Evolutionary conservation across 1,284 basidiomycete species (phyloP), one percentile per base, ranked within the genome.

Genomic region (Ganoderma meredithae): DNA sequence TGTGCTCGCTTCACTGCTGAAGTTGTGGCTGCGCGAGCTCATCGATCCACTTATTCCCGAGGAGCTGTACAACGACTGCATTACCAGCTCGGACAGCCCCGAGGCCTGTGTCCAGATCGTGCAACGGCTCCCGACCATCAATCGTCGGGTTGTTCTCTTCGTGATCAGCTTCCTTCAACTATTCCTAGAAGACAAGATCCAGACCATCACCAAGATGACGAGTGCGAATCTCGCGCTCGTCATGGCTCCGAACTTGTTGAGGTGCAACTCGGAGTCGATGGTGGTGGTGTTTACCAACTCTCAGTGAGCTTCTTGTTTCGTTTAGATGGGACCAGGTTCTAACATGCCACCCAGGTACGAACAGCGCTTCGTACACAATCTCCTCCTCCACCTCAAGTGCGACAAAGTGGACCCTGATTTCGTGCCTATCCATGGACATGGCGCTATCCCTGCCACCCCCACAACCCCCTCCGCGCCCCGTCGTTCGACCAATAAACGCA

Each of bases 21-120:
- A 98, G 81, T 85, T 97, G 9, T 98, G 95, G 95, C 84, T 97
- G 15, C 88, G 96, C 59, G 96, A 98, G 79, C 87, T 97, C 19
- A 88, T 90, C 74, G 93, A 96, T 72, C 96, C 96, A 13, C 85
- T 97, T 58, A 88, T 98, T 25, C 96, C 96, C 3, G 87, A 91
- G 67, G 92, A 95, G 79, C 83, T 95, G 83, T 94, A 95, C 82
- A 94, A 95, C 74, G 94, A 95, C 78, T 95, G 95, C 76, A 89
- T 95, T 64, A 87, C 88, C 31, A 86, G 87, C 66, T 86, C 92
- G 3, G 82, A 86, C 63, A 88, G 93, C 59, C 86, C 91, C 0
- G 84, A 86, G 25, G 86, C 88, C 25, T 93, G 91, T 76, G 84
- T 96, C 56, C 84, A 85, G 64, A 91, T 96, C 74, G 85, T 97